Evolutionary conservation across 1,139 yeast genomes (phyloP), one percentile per base, ranked within the genome.

Genomic region (Zhuliangozyma blackwelliae): DNA sequence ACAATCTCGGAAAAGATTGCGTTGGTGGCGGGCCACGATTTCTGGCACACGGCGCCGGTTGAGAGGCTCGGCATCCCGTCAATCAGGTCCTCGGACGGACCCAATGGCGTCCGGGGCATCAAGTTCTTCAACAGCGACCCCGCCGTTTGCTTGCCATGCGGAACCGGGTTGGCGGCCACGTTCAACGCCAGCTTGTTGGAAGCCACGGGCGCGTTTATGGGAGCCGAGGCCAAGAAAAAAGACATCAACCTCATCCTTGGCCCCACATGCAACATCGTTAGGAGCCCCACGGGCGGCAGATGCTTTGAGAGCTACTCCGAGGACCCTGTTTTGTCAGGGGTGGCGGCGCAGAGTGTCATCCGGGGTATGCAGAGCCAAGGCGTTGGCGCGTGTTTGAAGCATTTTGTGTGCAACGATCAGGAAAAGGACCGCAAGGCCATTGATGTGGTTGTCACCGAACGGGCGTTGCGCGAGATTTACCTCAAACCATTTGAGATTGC

Each of bases 401-500:
- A 77, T 50, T 77, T 53, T 54, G 79, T 75, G 22, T 70, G 78
- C 50, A 78, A 78, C 46, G 83, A 78, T 49, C 65, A 69, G 46
- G 84, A 78, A 47, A 68, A 74, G 42, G 75, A 75, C 43, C 60
- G 84, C 39, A 63, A 61, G 36, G 61, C 69, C 2, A 63, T 71
- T 25, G 68, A 75, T 48, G 62, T 72, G 2, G 52, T 67, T 28
- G 59, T 77, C 31, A 65, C 79, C 5, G 77, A 72, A 45, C 60
- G 83, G 43, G 83, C 83, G 2, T 57, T 77, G 42, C 65, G 83
- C 52, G 85, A 78, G 37, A 57, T 77, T 36, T 79, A 79, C 51
- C 60, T 78, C 47, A 65, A 72, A 48, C 83, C 85, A 2, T 79
- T 79, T 62, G 77, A 77, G 56, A 48, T 77, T 32, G 82, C 82